Evolutionary conservation across 768 basidiomycete genomes (phyloP), one percentile per base, ranked within the genome.

Genomic region (Termitomyces sp.): DNA sequence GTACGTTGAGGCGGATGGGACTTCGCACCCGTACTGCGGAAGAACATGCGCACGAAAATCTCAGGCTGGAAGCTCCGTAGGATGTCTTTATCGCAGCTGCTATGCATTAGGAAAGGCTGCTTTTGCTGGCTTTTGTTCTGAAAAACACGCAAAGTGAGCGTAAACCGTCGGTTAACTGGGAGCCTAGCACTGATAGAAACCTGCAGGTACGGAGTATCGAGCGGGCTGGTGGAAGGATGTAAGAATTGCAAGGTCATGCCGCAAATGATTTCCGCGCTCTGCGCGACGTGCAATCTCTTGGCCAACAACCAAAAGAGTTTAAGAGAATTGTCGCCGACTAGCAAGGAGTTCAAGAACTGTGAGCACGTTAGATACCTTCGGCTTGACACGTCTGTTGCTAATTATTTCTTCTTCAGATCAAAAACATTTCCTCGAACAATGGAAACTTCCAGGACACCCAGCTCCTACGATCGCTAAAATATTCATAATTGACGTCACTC

Each of bases 1-100:
- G 73, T 86, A 79, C 67, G 69, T 83, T n/a, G 86, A 86, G 63
- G 51, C 45, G 27, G 77, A 80, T 60, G 86, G 85, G 18, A 69
- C 75, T 61, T 76, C 76, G 61, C 84, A 86, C 64, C 76, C 80
- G 34, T 87, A 81, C 67, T 87, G 85, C 65, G 78, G 86, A 63
- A 82, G 77, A 63, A 83, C 79, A 52, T 87, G 85, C 66, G 85
- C 85, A 55, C 75, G 82, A 48, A 78, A 71, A 60, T 77, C 73
- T 44, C 70, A 74, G 59, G 75, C 71, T 44, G 64, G 71, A 44
- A 74, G 67, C 59, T 72, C 76, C 20, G 68, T 69, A 18, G 72
- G 74, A 20, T 87, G 85, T 66, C 58, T 68, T 24, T 76, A 86
- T 65, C 78, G 70, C 58, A 79, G 78, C 41, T 87, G 85, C 64